Evolutionary conservation across 176 grass and related monocot species (phyloP).

Genomic region (Typha latifolia): DNA sequence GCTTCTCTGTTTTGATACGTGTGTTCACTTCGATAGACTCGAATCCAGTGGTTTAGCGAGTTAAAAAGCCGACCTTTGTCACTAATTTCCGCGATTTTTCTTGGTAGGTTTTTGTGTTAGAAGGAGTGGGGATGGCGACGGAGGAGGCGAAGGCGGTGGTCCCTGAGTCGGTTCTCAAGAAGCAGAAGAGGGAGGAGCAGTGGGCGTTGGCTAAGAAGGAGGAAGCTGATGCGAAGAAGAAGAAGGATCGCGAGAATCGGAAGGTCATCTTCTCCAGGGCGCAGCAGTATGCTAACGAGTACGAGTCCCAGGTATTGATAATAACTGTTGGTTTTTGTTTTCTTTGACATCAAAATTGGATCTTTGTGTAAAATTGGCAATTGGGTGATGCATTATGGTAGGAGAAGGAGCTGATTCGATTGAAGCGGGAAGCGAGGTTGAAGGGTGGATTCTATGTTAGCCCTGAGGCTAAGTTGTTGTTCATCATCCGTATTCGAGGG

Average conservation of each 20-base stretch:
- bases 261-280: slow-evolving; percentile 15
- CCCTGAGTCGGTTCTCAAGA: slow-evolving; percentile 22
- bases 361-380: background rate
- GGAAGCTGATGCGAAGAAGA: slow-evolving; percentile 5
- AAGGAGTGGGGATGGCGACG: background rate
- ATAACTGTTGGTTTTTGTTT: background rate
- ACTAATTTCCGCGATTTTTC: background rate
- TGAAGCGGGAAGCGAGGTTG: slow-evolving; percentile 87
- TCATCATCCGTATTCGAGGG: slow-evolving; percentile 86
- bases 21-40: background rate
- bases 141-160: slow-evolving; percentile 9
- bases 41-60: background rate
- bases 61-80: background rate
- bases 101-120: background rate
- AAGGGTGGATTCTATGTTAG: slow-evolving; percentile 97
- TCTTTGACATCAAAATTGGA: background rate
- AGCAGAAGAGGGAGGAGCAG: slow-evolving; percentile 15
- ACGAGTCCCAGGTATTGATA: slow-evolving; percentile 50
- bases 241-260: slow-evolving; percentile 15
- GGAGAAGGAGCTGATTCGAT: slow-evolving; percentile 74
- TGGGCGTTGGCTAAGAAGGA: slow-evolving; percentile 11
- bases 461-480: slow-evolving; percentile 76
- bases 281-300: slow-evolving; percentile 27
- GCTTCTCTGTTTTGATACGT: background rate
- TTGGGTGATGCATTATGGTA: slow-evolving; percentile 2